Evolutionary conservation across 1,284 basidiomycete species (phyloP), one percentile per base, ranked within the genome.

Genomic region (Meira nashicola): DNA sequence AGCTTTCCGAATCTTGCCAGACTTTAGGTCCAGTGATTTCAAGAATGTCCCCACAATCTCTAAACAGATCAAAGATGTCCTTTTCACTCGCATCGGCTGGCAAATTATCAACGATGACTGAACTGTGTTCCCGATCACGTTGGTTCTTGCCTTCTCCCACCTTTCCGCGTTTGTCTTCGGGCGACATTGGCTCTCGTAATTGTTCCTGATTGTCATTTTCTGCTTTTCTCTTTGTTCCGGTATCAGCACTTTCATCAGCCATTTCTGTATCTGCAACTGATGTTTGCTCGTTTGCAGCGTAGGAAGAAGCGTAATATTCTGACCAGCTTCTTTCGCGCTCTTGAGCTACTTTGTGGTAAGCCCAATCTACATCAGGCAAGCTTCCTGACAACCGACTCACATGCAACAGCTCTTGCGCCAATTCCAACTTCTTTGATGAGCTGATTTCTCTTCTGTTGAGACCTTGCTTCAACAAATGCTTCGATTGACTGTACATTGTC

Each of bases 81-180:
- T 83, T 83, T 54, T 90, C 86, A 0, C 82, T 82, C 5, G 83
- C 82, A 39, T 82, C 82, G 1, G 78, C 48, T 0, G 86, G 85
- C 8, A 96, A 80, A 33, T 88, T 85, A 0, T 86, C 84, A 6
- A 96, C 88, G 54, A 97, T 88, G 1, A 97, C 87, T 0, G 92
- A 95, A 40, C 86, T 86, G 70, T 97, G 90, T 81, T 99, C 95
- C 53, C 95, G 90, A 80, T 99, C 95, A 62, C 94, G 59, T 21
- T 21, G 17, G 68, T 1, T 9, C 47, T 58, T 57, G 17, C 19
- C n/a, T 11, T 39, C 10, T 0, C 58, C 50, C 6, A 41, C 38
- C 19, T 17, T 47, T 6, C 55, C 43, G 15, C 44, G 5, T 17
- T 1, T 54, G 38, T 62, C 55, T 21, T 61, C 57, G 2, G 33